Evolutionary conservation across 2,329 filamentous ascomycete species (phyloP).

Genomic region (Sarocladium oryzae): DNA sequence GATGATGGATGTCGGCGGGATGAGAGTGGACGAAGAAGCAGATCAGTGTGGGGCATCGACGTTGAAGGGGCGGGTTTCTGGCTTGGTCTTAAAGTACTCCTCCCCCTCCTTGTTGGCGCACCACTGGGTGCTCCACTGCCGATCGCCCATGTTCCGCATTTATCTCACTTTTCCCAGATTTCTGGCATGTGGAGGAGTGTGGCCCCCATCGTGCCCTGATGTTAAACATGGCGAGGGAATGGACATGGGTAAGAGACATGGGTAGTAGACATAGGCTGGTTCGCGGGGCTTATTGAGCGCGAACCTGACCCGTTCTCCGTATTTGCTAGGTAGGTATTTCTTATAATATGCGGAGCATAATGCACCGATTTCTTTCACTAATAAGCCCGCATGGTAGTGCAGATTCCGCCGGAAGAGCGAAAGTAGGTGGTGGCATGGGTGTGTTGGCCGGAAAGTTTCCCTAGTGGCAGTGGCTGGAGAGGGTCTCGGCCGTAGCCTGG

Average conservation of each 20-base stretch:
- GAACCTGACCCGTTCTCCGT: no score
- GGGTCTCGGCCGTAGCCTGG: not conserved
- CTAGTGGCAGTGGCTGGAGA: not conserved
- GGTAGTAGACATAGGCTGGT: no score
- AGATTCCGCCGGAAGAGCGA: no score
- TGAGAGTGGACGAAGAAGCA: not conserved
- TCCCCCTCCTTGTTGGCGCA: no score
- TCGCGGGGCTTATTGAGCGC: no score
- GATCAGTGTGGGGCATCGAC: not conserved
- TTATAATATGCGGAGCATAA: no score
- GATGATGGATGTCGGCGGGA: not conserved
- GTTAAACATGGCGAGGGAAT: not conserved
- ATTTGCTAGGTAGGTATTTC: no score
- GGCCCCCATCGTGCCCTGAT: not conserved
- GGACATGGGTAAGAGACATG: not conserved
- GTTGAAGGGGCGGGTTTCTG: not conserved
- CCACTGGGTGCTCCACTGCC: not conserved
- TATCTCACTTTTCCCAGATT: not conserved
- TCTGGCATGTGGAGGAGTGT: not conserved
- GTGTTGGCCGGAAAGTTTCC: not conserved
- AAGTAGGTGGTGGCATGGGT: no score
- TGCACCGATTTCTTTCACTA: no score
- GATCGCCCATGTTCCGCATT: constrained; percentile 5
- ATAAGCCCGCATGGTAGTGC: no score
- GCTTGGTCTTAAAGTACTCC: not conserved